Evolutionary conservation across 768 basidiomycete species (phyloP).

Genomic region (Mycena galericulata): DNA sequence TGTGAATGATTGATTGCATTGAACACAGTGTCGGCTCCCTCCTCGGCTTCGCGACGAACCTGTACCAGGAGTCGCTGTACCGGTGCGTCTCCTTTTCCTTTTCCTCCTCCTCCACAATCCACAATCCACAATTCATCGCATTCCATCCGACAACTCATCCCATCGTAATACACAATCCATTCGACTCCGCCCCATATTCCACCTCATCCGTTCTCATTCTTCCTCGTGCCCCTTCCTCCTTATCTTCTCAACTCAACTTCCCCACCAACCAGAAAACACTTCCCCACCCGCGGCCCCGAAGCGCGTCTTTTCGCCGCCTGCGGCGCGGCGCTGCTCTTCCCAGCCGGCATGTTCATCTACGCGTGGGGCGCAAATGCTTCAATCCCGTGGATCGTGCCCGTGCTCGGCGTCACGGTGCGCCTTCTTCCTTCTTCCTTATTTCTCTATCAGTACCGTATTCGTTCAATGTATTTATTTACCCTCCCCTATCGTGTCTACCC

Average conservation of each 20-base stretch:
- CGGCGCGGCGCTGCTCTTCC: slow-evolving; percentile 59
- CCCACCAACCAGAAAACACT: slow-evolving; percentile 39
- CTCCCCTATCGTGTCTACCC: too few species aligned
- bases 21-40: slow-evolving; percentile 55
- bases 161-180: background rate
- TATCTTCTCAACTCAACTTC: slow-evolving; percentile 2
- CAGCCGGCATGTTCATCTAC: slow-evolving; percentile 70
- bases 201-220: background rate
- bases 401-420: slow-evolving; percentile 58
- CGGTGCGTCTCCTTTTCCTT: slow-evolving; percentile 43
- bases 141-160: background rate
- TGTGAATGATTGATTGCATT: background rate
- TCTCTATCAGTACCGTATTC: background rate
- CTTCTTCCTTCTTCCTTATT: slow-evolving; percentile 4
- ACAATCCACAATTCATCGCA: background rate
- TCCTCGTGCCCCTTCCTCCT: background rate
- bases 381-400: slow-evolving; percentile 67
- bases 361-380: slow-evolving; percentile 66
- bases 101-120: background rate
- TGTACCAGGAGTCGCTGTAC: slow-evolving; percentile 59
- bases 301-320: slow-evolving; percentile 67
- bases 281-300: slow-evolving; percentile 50
- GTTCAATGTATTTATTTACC: too few species aligned
- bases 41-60: slow-evolving; percentile 56
- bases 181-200: background rate